Percentiles rank a stretch among this genome's conserved stretches.
These are phyloP conservation scores for Dendrostoma leiphaemia DNA, from an alignment of 2,329 filamentous ascomycete genomes.

Conservation along the genomic window DNA sequence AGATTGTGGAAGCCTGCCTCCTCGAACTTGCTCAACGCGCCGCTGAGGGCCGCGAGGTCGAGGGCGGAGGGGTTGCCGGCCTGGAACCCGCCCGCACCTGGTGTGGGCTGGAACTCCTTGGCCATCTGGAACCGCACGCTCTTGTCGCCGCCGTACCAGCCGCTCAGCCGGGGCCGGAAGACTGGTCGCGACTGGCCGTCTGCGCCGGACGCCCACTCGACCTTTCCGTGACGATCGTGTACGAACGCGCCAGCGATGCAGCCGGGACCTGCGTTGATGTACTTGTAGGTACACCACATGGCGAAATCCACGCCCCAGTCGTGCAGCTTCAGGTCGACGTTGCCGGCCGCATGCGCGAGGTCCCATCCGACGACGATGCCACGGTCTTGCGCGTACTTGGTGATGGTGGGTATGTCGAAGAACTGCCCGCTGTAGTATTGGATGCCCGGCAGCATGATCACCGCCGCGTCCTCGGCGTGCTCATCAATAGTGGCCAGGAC, in stretches of 20 bases:
- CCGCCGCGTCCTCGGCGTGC: constrained; percentile 69
- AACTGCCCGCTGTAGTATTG: constrained; percentile 92
- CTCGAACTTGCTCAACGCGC: constrained; percentile 71
- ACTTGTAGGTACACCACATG: constrained; percentile 93
- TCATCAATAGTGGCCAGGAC: constrained; percentile 73
- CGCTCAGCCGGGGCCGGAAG: constrained; percentile 68
- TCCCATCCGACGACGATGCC: constrained; percentile 83
- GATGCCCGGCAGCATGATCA: constrained; percentile 80
- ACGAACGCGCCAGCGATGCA: constrained; percentile 79
- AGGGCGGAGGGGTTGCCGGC: constrained; percentile 80
- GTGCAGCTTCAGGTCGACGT: constrained; percentile 75
- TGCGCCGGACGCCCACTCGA: constrained; percentile 43
- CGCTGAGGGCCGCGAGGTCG: constrained; percentile 73
- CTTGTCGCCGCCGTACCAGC: constrained; percentile 88
- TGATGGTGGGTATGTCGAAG: constrained; percentile 80
- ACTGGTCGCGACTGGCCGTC: constrained; percentile 34
- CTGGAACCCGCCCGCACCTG: constrained; percentile 79
- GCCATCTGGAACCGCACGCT: constrained; percentile 77
- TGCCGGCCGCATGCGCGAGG: constrained; percentile 81
- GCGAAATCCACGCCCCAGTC: constrained; percentile 93
- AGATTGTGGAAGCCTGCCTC: constrained; percentile 68
- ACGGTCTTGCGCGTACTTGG: constrained; percentile 67
- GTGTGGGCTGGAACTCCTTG: constrained; percentile 73
- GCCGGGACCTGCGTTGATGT: constrained; percentile 83
- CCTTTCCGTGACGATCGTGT: constrained; percentile 68